Conservation (phyloP, 306 rosid genomes). For the Hippophae rhamnoides region DNA sequence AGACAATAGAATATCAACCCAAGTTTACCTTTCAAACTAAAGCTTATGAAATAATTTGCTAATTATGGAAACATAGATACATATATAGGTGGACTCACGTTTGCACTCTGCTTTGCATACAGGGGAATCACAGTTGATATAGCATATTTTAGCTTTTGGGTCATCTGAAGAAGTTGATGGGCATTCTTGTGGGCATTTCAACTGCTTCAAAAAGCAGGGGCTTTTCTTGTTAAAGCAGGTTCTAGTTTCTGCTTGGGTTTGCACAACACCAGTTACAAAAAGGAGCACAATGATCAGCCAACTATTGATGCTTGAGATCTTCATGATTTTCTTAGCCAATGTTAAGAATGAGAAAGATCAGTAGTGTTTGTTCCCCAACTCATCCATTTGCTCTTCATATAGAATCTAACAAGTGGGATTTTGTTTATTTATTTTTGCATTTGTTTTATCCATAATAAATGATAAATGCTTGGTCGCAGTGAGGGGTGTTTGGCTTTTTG, state of each 20-base stretch:
- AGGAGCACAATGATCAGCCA: conserved; percentile 18
- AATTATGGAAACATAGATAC: not conserved
- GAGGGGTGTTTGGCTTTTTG: too few species aligned
- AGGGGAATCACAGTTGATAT: conserved; percentile 57
- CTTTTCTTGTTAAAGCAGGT: conserved; percentile 28
- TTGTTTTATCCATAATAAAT: too few species aligned
- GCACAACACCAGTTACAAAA: conserved; percentile 27
- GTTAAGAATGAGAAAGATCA: too few species aligned
- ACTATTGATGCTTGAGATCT: conserved; percentile 14
- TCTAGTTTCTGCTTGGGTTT: conserved; percentile 19
- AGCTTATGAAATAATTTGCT: not conserved
- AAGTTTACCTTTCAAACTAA: not conserved
- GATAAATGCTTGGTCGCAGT: too few species aligned
- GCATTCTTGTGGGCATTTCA: conserved; percentile 51
- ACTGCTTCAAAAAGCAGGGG: conserved; percentile 37
- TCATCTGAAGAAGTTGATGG: conserved; percentile 39
- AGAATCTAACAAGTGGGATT: too few species aligned
- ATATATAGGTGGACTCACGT: conserved; percentile 29
- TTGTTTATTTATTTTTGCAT: too few species aligned
- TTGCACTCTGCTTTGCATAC: conserved; percentile 63
- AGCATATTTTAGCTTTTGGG: conserved; percentile 59
- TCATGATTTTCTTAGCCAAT: conserved; percentile 23
- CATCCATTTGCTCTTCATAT: not conserved
- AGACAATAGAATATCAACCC: not conserved
- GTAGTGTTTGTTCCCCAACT: not conserved